Conservation (phyloP, 2,329 filamentous ascomycete species). For the Cadophora luteo-olivacea region DNA sequence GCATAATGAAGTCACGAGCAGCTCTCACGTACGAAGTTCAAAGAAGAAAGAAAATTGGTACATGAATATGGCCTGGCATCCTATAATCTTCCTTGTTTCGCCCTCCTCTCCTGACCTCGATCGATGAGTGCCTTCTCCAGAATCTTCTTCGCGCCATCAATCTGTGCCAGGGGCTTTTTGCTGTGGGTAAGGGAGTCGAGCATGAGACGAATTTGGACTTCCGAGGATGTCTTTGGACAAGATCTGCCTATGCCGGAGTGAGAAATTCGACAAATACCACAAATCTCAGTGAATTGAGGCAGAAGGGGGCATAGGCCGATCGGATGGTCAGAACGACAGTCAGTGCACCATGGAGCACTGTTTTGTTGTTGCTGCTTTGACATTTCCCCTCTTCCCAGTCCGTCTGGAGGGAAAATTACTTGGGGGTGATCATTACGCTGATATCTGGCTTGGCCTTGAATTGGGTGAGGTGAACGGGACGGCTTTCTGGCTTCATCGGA, state of each 20-base stretch:
- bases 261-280: conserved; percentile 67
- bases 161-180: conserved; percentile 58
- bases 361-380: conserved; percentile 7
- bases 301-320: conserved; percentile 67
- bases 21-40: not conserved
- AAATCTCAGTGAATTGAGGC: conserved; percentile 63
- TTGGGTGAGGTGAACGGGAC: not conserved
- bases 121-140: conserved; percentile 19
- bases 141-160: conserved; percentile 46
- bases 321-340: conserved; percentile 60
- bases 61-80: not conserved
- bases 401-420: not conserved
- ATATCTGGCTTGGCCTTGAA: conserved; percentile 4
- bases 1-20: not conserved
- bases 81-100: not conserved
- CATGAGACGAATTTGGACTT: conserved; percentile 69
- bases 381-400: conserved; percentile 4
- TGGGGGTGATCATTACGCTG: not conserved
- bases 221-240: conserved; percentile 68
- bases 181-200: conserved; percentile 66
- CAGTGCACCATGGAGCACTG: conserved; percentile 51
- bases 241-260: conserved; percentile 62
- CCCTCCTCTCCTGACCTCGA: conserved; percentile 9
- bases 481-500: not conserved
- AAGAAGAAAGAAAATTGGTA: not conserved